Evolutionary conservation across 371 early-diverging fungal genomes (phyloP), one percentile per base, ranked within the genome.

Genomic region (Mortierella sp.): DNA sequence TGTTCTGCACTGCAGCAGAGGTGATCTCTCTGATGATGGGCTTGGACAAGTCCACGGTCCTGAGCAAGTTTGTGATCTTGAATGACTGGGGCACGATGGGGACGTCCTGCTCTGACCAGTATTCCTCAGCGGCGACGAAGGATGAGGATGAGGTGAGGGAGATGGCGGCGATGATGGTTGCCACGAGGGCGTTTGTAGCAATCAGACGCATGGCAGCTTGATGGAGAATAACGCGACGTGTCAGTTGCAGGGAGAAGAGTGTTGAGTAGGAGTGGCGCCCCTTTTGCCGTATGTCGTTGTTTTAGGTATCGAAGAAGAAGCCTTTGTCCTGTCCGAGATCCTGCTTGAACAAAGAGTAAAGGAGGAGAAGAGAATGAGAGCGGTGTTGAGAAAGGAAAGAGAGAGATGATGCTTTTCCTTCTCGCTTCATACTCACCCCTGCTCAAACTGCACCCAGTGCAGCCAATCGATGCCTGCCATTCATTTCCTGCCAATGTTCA

Each of bases 21-120:
- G 91, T 90, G 77, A 90, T 89, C 80, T 94, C 93, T 26, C 94
- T 92, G 53, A 91, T 91, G 76, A 95, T 89, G 44, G 91, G 86
- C 44, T 83, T 82, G 13, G 93, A 89, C 44, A 95, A 87, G 76
- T 95, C 95, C 69, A 96, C 70, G 46, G 90, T 89, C 46, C 95
- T 93, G 67, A 91, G 86, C 28, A 93, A 82, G 81, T 95, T 95
- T 59, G 82, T 82, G 85, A 94, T 94, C 76, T 87, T 87, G 80
- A 92, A 89, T 53, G 87, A 78, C 40, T 83, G 80, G 37, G 92
- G 90, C 40, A 89, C 79, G 44, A 53, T 48, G 53, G 83, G 69
- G 8, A 53, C 46, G 26, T 78, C 79, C 34, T 73, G 71, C 28
- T 71, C 78, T 6, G 77, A 73, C 80, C 81, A 80, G 28, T 24